phyloP scores from a whole-genome alignment of 306 rosid genomes.

The Pyrus betulifolia region DNA sequence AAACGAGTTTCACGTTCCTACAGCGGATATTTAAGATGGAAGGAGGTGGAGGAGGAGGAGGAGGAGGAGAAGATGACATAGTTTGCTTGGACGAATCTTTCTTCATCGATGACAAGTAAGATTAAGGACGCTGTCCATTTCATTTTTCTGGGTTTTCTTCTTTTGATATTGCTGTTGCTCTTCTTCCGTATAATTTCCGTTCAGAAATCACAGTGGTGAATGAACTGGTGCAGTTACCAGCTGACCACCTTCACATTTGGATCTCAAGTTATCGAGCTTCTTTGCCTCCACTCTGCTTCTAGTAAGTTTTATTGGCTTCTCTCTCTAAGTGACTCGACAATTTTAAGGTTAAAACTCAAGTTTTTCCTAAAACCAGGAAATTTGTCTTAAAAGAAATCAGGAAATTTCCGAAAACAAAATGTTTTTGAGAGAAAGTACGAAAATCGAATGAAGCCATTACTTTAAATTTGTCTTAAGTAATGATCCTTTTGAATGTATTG shows the following conservation, averaged over 20 bases:
- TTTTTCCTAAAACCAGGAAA: too few relatives aligned
- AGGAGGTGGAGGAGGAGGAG: neutral
- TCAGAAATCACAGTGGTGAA: neutral
- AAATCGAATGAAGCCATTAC: too few relatives aligned
- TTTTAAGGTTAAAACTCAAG: neutral
- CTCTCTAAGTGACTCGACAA: neutral
- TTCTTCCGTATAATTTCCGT: neutral
- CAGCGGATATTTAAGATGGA: neutral
- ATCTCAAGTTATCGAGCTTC: constrained; percentile 60
- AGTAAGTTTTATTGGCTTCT: constrained; percentile 38
- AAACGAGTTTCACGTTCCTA: neutral
- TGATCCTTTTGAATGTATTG: too few relatives aligned
- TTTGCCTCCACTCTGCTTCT: constrained; percentile 81
- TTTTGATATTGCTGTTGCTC: neutral
- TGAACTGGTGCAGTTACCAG: constrained; percentile 56
- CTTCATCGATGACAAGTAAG: constrained; percentile 69
- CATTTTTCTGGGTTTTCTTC: neutral
- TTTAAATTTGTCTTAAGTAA: too few relatives aligned
- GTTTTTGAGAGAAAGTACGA: too few relatives aligned
- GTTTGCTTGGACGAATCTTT: constrained; percentile 72
- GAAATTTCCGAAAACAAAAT: neutral
- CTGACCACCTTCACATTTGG: constrained; percentile 72
- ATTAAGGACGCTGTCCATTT: neutral
- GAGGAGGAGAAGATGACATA: constrained; percentile 51
- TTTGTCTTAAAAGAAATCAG: neutral